phyloP scores from a whole-genome alignment of 2,329 filamentous ascomycete genomes.

The Ophiognomonia clavigignenti-juglandacearum region DNA sequence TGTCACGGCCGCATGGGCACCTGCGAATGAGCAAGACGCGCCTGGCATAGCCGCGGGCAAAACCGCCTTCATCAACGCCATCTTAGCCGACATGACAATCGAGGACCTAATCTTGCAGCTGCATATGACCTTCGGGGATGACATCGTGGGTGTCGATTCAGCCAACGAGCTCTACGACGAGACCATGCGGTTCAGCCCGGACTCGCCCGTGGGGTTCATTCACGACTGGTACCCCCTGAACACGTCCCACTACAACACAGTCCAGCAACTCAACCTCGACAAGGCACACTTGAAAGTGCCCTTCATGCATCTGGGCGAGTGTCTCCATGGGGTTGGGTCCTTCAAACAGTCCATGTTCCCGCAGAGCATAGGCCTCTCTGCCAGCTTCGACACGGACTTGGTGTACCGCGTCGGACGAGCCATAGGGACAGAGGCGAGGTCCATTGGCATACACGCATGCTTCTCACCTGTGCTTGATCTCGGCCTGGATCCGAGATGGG shows the following conservation, averaged over 20 bases:
- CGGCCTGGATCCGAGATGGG: conserved; percentile 38
- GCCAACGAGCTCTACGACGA: conserved; percentile 34
- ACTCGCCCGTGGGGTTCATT: conserved; percentile 34
- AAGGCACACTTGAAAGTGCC: conserved; percentile 34
- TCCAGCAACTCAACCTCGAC: conserved; percentile 33
- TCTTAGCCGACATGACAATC: conserved; percentile 29
- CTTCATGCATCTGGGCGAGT: conserved; percentile 37
- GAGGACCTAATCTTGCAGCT: conserved; percentile 34
- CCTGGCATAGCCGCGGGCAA: conserved; percentile 17
- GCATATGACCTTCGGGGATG: conserved; percentile 38
- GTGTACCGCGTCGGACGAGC: conserved; percentile 36
- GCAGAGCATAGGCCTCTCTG: conserved; percentile 35
- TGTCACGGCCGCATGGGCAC: too few relatives aligned
- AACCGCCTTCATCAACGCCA: conserved; percentile 20
- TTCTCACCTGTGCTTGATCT: conserved; percentile 39
- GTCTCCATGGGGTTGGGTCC: conserved; percentile 38
- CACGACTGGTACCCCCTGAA: conserved; percentile 40
- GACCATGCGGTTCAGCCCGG: conserved; percentile 30
- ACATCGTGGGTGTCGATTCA: conserved; percentile 33
- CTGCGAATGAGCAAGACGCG: too few relatives aligned
- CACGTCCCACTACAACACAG: conserved; percentile 34
- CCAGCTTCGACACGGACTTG: conserved; percentile 36
- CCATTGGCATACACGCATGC: conserved; percentile 39
- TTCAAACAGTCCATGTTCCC: conserved; percentile 42
- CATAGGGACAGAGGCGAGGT: conserved; percentile 37